Conservation (phyloP, 2,329 filamentous ascomycete species). For the Herpomyces periplanetae region DNA sequence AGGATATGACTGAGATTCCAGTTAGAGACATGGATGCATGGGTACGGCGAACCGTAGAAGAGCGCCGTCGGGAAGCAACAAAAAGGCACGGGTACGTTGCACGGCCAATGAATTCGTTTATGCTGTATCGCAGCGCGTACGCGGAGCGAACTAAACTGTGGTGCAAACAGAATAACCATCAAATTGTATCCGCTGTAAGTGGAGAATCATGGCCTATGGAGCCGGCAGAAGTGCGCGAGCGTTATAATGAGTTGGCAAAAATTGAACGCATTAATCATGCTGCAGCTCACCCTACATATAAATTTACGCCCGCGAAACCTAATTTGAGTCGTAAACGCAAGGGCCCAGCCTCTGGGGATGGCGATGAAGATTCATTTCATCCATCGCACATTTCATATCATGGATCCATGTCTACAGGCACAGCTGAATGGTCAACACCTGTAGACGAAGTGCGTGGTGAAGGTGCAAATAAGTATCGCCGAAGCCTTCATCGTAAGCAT, state of each 20-base stretch:
- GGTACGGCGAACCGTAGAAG: constrained; percentile 27
- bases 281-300: constrained; percentile 55
- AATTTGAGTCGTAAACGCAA: constrained; percentile 12
- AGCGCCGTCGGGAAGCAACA: constrained; percentile 23
- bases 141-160: constrained; percentile 48
- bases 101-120: constrained; percentile 86
- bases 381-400: no score
- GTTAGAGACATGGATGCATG: constrained; percentile 41
- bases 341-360: constrained; percentile 6
- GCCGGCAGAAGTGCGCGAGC: constrained; percentile 23
- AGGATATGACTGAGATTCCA: constrained; percentile 17
- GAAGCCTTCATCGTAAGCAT: no score
- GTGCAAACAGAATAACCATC: constrained; percentile 60
- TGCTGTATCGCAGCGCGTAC: constrained; percentile 78
- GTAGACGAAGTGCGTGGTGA: no score
- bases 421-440: no score
- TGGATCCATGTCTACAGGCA: no score
- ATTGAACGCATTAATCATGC: constrained; percentile 53
- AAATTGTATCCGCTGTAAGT: constrained; percentile 55
- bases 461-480: no score
- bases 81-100: constrained; percentile 39
- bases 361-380: constrained; percentile 9
- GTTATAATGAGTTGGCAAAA: constrained; percentile 38
- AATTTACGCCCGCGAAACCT: constrained; percentile 51
- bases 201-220: constrained; percentile 59